Percentiles rank a stretch among this genome's conserved stretches.
Conservation (phyloP, 805 yeast species). For the Candida insectalens region DNA sequence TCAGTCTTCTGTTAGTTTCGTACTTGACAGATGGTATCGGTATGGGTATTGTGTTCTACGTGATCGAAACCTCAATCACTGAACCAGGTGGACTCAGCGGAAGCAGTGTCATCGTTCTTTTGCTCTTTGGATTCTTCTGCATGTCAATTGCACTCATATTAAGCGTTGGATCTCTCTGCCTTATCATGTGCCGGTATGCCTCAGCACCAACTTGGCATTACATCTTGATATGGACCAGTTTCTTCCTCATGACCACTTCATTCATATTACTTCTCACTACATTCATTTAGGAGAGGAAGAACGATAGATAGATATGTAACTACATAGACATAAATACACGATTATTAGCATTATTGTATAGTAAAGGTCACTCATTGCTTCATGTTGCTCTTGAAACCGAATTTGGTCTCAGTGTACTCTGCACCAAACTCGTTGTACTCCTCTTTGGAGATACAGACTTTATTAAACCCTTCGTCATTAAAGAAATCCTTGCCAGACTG, state of each 20-base stretch:
- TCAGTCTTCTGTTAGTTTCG: conserved; percentile 29
- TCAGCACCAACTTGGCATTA: conserved; percentile 33
- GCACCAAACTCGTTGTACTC: conserved; percentile 87
- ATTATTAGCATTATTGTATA: neutral
- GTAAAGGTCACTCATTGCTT: neutral
- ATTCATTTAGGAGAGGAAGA: conserved; percentile 11
- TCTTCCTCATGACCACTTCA: conserved; percentile 28
- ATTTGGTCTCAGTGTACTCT: conserved; percentile 25
- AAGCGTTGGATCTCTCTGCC: conserved; percentile 32
- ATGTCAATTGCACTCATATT: conserved; percentile 32
- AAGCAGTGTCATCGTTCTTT: conserved; percentile 16
- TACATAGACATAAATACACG: neutral
- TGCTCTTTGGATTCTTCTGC: conserved; percentile 29
- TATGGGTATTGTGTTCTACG: conserved; percentile 29
- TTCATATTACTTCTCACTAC: conserved; percentile 31
- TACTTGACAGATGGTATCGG: conserved; percentile 33
- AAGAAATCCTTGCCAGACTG: conserved; percentile 42
- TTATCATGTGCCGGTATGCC: conserved; percentile 31
- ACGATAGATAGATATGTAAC: neutral
- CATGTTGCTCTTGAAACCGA: conserved; percentile 15
- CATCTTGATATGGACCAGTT: conserved; percentile 30
- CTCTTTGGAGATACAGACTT: conserved; percentile 56
- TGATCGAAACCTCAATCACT: conserved; percentile 4
- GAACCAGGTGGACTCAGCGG: conserved; percentile 2
- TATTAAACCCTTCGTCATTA: conserved; percentile 33